Base-by-base conservation (phyloP, 257 asterid species). In the Nemophila menziesii region DNA sequence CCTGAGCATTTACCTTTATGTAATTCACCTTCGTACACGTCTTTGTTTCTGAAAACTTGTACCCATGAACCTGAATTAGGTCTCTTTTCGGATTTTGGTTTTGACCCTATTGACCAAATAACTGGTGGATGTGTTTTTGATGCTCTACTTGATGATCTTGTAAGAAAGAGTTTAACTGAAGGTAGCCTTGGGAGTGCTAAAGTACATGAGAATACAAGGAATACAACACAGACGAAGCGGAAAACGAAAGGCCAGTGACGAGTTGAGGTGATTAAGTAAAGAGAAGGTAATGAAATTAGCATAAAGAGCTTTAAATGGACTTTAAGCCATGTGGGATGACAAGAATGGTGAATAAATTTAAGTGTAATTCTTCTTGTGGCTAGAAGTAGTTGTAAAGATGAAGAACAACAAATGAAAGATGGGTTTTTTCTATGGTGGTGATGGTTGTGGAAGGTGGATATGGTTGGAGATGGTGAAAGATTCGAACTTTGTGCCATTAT, bases 11-110 rank as follows among this genome's bases (percentile, higher is more conserved):
- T 69, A 34, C 76, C 76, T 53, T 69, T 64, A 43, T 64, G 69
- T 43, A 69, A 69, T 24, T 69, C 76, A 14, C 76, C 76, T 62
- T 69, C 76, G 29, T 64, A 69, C 33, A 69, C 66, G 56, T 69
- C 76, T 15, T 68, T 68, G 53, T 60, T 69, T 19, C 76, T 64
- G 39, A 64, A 69, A 19, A 60, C 69, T 49, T 69, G 72, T 39
- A 69, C 69, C 72, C 76, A 60, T 52, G 60, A 69, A 21, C 77
- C 77, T 5, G 72, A 69, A 49, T 48, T 48, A 15, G 56, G 51
- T 17, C 53, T 58, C 16, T 46, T 64, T 53, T 60, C 72, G 7
- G 52, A 37, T 38, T 61, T 64, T 11, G 51, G 66, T 48, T 64
- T 69, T 8, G 64, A 48, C 45, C 77, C 72, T 19, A 69, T 69